Base-by-base conservation (phyloP, 2,329 filamentous ascomycete genomes). In the Diaporthe citriasiana region DNA sequence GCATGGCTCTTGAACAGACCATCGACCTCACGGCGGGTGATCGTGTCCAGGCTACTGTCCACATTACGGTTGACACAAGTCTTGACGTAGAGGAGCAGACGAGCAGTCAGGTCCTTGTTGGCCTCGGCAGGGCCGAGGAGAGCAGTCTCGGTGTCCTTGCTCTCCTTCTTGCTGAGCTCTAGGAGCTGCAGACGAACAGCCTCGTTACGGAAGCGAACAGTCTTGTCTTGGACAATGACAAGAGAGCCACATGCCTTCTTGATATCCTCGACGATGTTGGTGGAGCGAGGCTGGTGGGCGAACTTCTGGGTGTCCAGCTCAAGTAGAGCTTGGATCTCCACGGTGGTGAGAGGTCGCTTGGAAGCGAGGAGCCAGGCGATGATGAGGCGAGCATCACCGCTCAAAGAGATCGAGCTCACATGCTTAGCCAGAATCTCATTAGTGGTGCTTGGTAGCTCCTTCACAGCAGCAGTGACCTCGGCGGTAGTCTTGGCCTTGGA, bases 121-220 rank as follows among this genome's bases (percentile, higher is more conserved):
- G 75, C 75, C 59, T 76, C 74, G 15, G 74, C 70, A 17, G 50
- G 69, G 35, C 56, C 33, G 19, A 76, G 63, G 12, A 76, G 72
- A 35, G 70, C 63, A 55, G n/a, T 63, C 74, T 76, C 71, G n/a
- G n/a, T 25, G 17, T 75, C 74, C 72, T 75, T 74, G 47, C 10
- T 72, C 60, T 75, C 74, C 72, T 72, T 73, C 72, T 74, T 74
- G 74, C 69, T 76, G 56, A 72, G 72, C 45, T 76, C 74, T 5
- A 76, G 74, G 9, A 76, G 75, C 33, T 76, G 65, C 57, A 76
- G 74, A 27, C 75, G 75, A 9, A 76, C 51, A 27, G 74, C 57
- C 70, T 76, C 75, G 40, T 76, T 76, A 33, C 75, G 74, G 74
- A 76, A 76, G 27, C 74, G 74, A 22, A 76, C 75, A 38, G 69